These are phyloP conservation scores for Alternaria arborescens DNA, from an alignment of 2,329 filamentous ascomycete genomes.

Conservation along the genomic window DNA sequence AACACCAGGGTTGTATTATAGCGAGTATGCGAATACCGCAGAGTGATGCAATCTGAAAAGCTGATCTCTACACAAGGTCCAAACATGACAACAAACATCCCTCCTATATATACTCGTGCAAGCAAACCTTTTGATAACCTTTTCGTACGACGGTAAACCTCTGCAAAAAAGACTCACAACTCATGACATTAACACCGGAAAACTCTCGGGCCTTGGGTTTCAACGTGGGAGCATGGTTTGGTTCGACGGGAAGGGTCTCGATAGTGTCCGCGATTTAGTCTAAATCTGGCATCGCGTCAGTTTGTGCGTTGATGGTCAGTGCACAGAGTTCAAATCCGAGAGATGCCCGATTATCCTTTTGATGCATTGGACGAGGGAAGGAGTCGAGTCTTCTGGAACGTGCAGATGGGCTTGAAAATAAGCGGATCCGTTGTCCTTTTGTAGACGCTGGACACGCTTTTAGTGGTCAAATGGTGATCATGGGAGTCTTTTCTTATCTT, in stretches of 20 bases:
- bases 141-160: not conserved
- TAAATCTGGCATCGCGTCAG: not conserved
- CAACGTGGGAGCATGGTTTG: not conserved
- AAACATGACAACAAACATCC: not conserved
- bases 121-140: not conserved
- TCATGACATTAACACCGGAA: constrained; percentile 1
- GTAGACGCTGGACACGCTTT: not conserved
- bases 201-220: constrained; percentile 4
- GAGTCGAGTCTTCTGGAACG: not conserved
- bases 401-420: not conserved
- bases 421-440: not conserved
- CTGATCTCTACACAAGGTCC: not conserved
- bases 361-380: not conserved
- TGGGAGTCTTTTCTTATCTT: not conserved
- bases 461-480: not conserved
- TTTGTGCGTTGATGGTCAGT: not conserved
- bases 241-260: constrained; percentile 1
- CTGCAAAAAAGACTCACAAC: not conserved
- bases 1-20: not conserved
- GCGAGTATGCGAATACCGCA: not conserved
- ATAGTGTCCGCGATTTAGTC: not conserved
- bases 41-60: constrained; percentile 2
- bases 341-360: not conserved
- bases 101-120: not conserved
- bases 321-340: not conserved